These are phyloP conservation scores for Beverwykella pulmonaria DNA, from an alignment of 495 filamentous ascomycete genomes.

Conservation along the genomic window DNA sequence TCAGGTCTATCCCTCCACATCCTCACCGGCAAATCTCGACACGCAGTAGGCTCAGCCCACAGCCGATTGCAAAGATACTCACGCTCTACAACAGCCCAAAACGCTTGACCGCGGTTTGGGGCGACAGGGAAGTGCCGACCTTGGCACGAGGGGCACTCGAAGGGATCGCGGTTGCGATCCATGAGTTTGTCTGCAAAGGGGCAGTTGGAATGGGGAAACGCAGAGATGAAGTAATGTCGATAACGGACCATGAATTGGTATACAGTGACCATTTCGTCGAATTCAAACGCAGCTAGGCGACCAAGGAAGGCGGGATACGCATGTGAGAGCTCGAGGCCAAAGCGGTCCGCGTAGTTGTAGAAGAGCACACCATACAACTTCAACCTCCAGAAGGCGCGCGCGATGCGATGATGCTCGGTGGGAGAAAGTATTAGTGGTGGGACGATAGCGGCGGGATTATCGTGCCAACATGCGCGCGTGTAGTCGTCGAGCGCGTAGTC, in stretches of 20 bases:
- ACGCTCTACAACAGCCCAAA: background rate
- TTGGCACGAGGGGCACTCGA: background rate
- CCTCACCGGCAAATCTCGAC: background rate
- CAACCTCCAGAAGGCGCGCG: background rate
- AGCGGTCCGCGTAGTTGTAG: slow-evolving; percentile 5
- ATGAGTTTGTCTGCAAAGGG: background rate
- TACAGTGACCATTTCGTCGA: slow-evolving; percentile 6
- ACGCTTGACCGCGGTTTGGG: background rate
- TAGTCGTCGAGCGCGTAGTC: slow-evolving; percentile 4
- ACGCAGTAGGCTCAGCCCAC: background rate
- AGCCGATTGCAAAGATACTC: background rate
- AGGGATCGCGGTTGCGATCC: background rate
- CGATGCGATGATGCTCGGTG: background rate
- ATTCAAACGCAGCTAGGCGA: background rate
- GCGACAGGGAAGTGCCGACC: no score
- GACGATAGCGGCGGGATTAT: background rate
- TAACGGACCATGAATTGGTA: background rate
- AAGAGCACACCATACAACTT: slow-evolving; percentile 5
- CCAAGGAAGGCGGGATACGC: background rate
- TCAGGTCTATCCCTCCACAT: background rate
- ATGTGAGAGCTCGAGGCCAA: background rate
- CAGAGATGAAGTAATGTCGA: background rate
- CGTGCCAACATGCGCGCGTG: background rate
- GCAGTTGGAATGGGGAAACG: background rate
- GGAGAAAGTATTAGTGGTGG: background rate